These are phyloP conservation scores for Penicillium sp. DNA, from an alignment of 2,329 filamentous ascomycete genomes.

Conservation along the genomic window DNA sequence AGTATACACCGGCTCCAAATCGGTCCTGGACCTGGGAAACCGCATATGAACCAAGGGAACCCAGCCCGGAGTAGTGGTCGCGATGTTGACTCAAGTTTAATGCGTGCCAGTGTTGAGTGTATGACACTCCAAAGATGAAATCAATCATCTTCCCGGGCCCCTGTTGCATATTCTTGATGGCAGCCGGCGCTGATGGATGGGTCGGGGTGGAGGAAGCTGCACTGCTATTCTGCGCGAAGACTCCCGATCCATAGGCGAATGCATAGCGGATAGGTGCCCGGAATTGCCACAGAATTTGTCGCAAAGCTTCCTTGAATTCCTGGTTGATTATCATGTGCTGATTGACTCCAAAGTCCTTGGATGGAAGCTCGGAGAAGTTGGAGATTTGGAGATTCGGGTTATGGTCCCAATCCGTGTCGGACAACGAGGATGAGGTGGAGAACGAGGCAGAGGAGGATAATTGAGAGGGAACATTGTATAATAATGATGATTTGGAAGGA, in stretches of 20 bases:
- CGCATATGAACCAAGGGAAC: conserved; percentile 77
- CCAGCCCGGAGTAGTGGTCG: conserved; percentile 86
- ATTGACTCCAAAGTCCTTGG: conserved; percentile 84
- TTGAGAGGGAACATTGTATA: conserved; percentile 17
- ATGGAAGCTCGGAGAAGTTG: conserved; percentile 73
- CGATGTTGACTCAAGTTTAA: conserved; percentile 86
- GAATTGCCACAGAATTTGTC: conserved; percentile 87
- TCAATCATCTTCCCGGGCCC: conserved; percentile 95
- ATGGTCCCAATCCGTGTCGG: conserved; percentile 68
- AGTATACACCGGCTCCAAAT: conserved; percentile 93
- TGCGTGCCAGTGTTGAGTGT: conserved; percentile 95
- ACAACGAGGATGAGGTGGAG: conserved; percentile 32
- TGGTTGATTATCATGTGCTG: conserved; percentile 95
- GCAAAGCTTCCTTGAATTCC: conserved; percentile 88
- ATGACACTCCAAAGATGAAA: conserved; percentile 94
- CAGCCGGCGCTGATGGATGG: conserved; percentile 78
- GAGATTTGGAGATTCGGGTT: conserved; percentile 70
- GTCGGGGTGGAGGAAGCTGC: conserved; percentile 41
- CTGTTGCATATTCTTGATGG: conserved; percentile 80
- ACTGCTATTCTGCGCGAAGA: conserved; percentile 75
- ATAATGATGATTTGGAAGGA: conserved; percentile 17
- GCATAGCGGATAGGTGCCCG: conserved; percentile 91
- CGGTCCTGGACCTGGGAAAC: conserved; percentile 84
- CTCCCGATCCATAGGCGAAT: conserved; percentile 95
- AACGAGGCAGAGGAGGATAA: conserved; percentile 27